Base-by-base conservation (phyloP, 1,284 basidiomycete genomes). In the Irpex sp. region DNA sequence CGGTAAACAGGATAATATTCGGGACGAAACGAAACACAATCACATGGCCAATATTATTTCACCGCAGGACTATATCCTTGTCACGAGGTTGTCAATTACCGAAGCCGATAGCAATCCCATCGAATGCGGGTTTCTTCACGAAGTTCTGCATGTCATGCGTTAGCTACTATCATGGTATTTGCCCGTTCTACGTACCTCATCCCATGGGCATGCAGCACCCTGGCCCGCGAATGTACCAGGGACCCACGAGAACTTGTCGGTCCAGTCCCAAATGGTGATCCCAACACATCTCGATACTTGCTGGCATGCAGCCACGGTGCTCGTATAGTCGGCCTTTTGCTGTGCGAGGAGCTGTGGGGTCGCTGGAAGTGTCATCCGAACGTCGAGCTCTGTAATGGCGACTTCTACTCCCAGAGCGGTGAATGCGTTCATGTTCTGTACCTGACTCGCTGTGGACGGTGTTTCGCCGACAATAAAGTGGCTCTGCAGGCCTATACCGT, bases 351-450 rank as follows among this genome's bases (percentile, higher is more conserved):
- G 71, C 6, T 76, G 80, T 11, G 73, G 68, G 6, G 81, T 83
- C n/a, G 75, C 76, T 9, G 84, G 84, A 9, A 84, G 74, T 9
- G 78, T 79, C 81, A 85, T 84, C 56, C 83, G 78, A 66, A 86
- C 81, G 68, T 87, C 85, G 57, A 87, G 76, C 69, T 86, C 85
- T 5, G 84, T 86, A 62, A 86, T 78, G 15, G 84, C 83, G 17
- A 88, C 78, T 65, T 86, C 84, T 49, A 87, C 73, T 13, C 84
- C 85, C 21, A 84, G 78, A 19, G 78, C 78, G 31, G 78, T 74
- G 68, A 87, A 83, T 57, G 78, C 75, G 65, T 82, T 80, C 37
- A 75, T 71, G 67, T 81, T 75, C 59, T 84, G 68, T 49, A 37
- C 55, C 50, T 53, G 49, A 9, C 26, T 33, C 5, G 58, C 11